These are phyloP conservation scores for Musa itinerans DNA, from an alignment of 176 grass and related monocot species.

Conservation along the genomic window DNA sequence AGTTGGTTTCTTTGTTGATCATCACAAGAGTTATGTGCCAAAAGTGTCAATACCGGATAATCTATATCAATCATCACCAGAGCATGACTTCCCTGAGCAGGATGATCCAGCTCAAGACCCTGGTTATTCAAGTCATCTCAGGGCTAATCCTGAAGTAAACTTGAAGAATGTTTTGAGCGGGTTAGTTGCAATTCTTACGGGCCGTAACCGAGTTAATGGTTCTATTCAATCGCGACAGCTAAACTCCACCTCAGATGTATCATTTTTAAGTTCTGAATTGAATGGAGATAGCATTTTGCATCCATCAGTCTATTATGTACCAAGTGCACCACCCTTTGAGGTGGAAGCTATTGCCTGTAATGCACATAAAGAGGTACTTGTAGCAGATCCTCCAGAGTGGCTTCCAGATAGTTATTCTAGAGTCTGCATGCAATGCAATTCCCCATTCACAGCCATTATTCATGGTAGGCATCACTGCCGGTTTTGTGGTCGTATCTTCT, in stretches of 20 bases:
- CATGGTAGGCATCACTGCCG: constrained; percentile 76
- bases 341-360: constrained; percentile 41
- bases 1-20: neutral
- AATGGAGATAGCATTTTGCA: constrained; percentile 58
- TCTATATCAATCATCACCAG: constrained; percentile 11
- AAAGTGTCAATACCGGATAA: constrained; percentile 21
- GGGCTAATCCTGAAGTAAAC: constrained; percentile 40
- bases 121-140: constrained; percentile 18
- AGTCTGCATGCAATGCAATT: constrained; percentile 71
- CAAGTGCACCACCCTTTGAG: constrained; percentile 60
- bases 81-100: constrained; percentile 28
- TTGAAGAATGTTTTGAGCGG: constrained; percentile 48
- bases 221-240: constrained; percentile 19
- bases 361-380: constrained; percentile 42
- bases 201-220: constrained; percentile 20
- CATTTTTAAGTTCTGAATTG: constrained; percentile 50
- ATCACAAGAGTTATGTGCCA: constrained; percentile 13
- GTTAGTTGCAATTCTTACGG: constrained; percentile 42
- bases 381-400: constrained; percentile 79
- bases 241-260: constrained; percentile 38
- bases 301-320: constrained; percentile 52
- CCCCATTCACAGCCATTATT: constrained; percentile 58
- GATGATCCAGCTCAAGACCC: constrained; percentile 26
- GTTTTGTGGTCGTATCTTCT: constrained; percentile 83
- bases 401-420: constrained; percentile 58